phyloP scores from a whole-genome alignment of 768 basidiomycete species.

The Mycena olivaceomarginata region DNA sequence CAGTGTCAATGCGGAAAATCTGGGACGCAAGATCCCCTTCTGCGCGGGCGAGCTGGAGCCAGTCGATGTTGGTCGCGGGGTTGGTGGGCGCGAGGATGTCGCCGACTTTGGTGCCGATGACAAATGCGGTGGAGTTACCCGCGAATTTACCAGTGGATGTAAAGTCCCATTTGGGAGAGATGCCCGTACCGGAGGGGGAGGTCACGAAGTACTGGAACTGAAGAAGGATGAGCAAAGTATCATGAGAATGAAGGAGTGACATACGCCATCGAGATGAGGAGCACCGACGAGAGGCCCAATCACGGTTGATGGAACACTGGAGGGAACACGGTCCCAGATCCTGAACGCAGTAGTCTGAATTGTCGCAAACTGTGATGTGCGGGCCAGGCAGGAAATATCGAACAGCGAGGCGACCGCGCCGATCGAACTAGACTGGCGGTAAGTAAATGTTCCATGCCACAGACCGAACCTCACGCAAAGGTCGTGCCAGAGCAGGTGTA shows the following conservation, averaged over 20 bases:
- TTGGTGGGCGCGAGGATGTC: conserved; percentile 51
- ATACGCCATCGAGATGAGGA: background rate
- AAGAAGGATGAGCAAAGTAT: background rate
- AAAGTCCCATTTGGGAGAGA: conserved; percentile 49
- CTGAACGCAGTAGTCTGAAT: conserved; percentile 16
- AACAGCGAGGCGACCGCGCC: conserved; percentile 54
- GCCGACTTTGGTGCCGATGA: conserved; percentile 47
- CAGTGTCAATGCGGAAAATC: conserved; percentile 53
- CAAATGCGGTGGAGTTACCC: conserved; percentile 25
- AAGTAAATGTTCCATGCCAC: background rate
- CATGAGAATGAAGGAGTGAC: background rate
- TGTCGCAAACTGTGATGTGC: conserved; percentile 42
- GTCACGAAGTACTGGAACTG: conserved; percentile 63
- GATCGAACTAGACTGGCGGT: background rate
- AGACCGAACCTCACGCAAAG: conserved; percentile 55
- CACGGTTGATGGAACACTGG: conserved; percentile 6
- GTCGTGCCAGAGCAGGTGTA: conserved; percentile 64
- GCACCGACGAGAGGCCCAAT: background rate
- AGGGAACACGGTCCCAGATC: conserved; percentile 42
- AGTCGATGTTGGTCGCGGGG: conserved; percentile 29
- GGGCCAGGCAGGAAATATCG: conserved; percentile 62
- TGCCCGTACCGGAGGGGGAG: conserved; percentile 53
- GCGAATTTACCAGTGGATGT: conserved; percentile 36
- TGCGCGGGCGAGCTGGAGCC: conserved; percentile 56
- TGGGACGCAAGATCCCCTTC: conserved; percentile 58